Evolutionary conservation across 352 stramenopile genomes (phyloP), one percentile per base, ranked within the genome.

Genomic region (Globisporangium cederbergense): DNA sequence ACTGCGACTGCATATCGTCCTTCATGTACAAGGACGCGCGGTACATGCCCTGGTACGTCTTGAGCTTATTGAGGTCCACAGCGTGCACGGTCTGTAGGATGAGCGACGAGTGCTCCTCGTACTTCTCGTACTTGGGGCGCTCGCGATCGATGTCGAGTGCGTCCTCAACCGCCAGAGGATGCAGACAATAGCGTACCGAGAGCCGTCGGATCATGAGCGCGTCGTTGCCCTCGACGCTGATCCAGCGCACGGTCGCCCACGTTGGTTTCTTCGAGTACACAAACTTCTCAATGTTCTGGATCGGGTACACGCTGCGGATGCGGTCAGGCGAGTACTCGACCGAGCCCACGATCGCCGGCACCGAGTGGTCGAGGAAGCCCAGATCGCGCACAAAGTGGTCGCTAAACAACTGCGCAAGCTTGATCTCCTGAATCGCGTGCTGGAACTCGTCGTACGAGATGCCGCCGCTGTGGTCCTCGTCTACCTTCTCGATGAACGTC

Each of bases 371-470:
- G 36, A 77, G 67, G 25, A 72, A 47, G 0, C 64, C 68, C 58
- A 77, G 73, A 6, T 87, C 74, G 0, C 38, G 57, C 5, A 93
- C 49, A 65, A 89, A 86, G 18, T 80, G 73, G 6, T 77, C 72
- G 52, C 75, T 88, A 58, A 96, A 94, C 57, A 96, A 79, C 49
- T 96, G 85, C 18, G 87, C 87, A 45, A 96, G 62, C 68, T 96
- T 96, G 63, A 96, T 91, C 67, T 93, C 88, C 49, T 96, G 88
- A 30, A 96, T 86, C n/a, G 84, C 86, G 43, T 88, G 83, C 58
- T 91, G 71, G 71, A 96, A 96, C 58, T 96, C 87, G 25, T 88
- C 75, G 68, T 89, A 93, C 46, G 85, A 86, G 65, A 96, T 96
- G 32, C 83, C 79, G 25, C 86, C 86, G 71, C 88, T 93, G 53